A percentile compares a stretch with the other conserved stretches of the same genome.
These are phyloP conservation scores for Sphaerulina musiva DNA, from an alignment of 2,329 filamentous ascomycete species.

Conservation along the genomic window DNA sequence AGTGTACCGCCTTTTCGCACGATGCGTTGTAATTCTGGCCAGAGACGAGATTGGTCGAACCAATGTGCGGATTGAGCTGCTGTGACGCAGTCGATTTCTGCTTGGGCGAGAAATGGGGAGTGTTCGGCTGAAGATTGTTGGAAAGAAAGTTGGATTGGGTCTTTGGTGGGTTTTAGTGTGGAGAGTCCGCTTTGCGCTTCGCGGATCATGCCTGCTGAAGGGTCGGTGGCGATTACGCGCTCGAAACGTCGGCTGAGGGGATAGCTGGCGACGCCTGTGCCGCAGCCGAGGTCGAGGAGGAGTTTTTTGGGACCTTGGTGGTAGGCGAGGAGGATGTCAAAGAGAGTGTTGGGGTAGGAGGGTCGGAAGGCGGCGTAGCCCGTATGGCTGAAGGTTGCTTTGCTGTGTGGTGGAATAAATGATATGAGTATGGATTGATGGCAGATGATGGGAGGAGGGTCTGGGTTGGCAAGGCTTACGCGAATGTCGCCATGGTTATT, in stretches of 20 bases:
- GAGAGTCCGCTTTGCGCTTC: slow-evolving; percentile 24
- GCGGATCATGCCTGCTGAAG: slow-evolving; percentile 50
- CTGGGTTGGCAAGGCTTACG: neutral
- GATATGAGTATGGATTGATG: neutral
- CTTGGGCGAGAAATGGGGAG: slow-evolving; percentile 42
- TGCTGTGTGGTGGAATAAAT: slow-evolving; percentile 34
- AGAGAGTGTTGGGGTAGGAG: slow-evolving; percentile 51
- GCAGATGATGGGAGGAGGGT: neutral
- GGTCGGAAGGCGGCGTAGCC: slow-evolving; percentile 57
- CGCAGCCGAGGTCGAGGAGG: slow-evolving; percentile 57
- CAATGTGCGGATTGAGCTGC: slow-evolving; percentile 58
- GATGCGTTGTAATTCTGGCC: slow-evolving; percentile 51
- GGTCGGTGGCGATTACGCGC: slow-evolving; percentile 50
- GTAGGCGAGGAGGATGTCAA: slow-evolving; percentile 49
- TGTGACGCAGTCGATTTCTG: slow-evolving; percentile 47
- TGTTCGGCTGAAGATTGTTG: slow-evolving; percentile 50
- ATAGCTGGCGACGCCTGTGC: slow-evolving; percentile 54
- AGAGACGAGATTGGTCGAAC: slow-evolving; percentile 55
- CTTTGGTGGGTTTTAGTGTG: neutral
- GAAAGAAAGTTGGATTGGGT: slow-evolving; percentile 43
- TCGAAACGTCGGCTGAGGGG: slow-evolving; percentile 50
- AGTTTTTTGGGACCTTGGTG: slow-evolving; percentile 41
- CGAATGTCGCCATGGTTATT: slow-evolving; percentile 11
- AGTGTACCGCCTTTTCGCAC: slow-evolving; percentile 52
- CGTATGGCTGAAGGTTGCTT: slow-evolving; percentile 50